A percentile compares a stretch with the other conserved stretches of the same genome.
These are phyloP conservation scores for Aspergillus tamarii DNA, from an alignment of 2,329 filamentous ascomycete species.

Conservation along the genomic window DNA sequence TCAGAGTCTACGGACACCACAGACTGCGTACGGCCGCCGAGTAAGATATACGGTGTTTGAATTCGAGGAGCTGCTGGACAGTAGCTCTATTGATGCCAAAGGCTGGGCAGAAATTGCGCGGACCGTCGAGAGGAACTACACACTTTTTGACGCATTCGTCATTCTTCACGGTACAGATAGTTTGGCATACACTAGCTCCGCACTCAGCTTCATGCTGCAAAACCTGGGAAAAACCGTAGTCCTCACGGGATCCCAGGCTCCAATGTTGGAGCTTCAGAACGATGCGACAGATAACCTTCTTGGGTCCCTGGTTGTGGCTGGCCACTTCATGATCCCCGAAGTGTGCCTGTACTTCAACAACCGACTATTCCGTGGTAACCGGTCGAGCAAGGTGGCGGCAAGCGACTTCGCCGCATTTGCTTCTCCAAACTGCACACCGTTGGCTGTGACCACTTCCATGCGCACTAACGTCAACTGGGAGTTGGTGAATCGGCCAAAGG, in stretches of 20 bases:
- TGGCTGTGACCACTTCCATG: slow-evolving; percentile 79
- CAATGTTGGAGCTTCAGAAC: slow-evolving; percentile 87
- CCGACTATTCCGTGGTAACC: slow-evolving; percentile 84
- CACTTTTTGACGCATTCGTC: slow-evolving; percentile 86
- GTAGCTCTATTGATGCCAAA: slow-evolving; percentile 81
- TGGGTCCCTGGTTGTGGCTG: slow-evolving; percentile 84
- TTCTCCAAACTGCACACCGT: slow-evolving; percentile 80
- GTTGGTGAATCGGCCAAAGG: slow-evolving; percentile 72
- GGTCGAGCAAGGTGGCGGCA: slow-evolving; percentile 84
- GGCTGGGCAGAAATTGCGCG: slow-evolving; percentile 85
- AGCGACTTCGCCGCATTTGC: slow-evolving; percentile 86
- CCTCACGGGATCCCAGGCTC: slow-evolving; percentile 79
- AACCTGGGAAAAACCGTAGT: slow-evolving; percentile 91
- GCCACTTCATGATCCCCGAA: slow-evolving; percentile 90
- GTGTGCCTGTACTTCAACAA: slow-evolving; percentile 95
- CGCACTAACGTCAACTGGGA: slow-evolving; percentile 82
- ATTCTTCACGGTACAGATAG: slow-evolving; percentile 91
- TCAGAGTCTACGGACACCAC: slow-evolving; percentile 75
- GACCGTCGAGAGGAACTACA: slow-evolving; percentile 82
- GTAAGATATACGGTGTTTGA: slow-evolving; percentile 84
- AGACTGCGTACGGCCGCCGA: slow-evolving; percentile 77
- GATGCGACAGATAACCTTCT: slow-evolving; percentile 91
- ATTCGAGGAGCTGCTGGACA: slow-evolving; percentile 83
- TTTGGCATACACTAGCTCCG: slow-evolving; percentile 84
- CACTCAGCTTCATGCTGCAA: slow-evolving; percentile 89